Conservation (phyloP, 768 basidiomycete genomes). For the Mycena maculata region DNA sequence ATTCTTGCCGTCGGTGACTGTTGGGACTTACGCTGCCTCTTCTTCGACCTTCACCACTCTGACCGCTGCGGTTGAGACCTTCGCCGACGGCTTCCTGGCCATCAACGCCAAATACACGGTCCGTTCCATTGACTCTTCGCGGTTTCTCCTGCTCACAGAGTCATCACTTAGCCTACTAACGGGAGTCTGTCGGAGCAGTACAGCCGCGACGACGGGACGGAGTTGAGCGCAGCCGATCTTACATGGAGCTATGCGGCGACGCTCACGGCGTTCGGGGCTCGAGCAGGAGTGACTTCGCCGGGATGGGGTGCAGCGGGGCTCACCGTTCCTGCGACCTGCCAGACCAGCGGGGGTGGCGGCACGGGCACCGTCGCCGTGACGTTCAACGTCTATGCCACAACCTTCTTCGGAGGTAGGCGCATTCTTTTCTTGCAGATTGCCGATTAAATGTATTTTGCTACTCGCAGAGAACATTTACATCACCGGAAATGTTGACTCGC, state of each 20-base stretch:
- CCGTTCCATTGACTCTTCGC: background rate
- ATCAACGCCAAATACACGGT: slow-evolving; percentile 67
- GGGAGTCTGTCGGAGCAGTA: slow-evolving; percentile 78
- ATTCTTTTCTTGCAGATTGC: background rate
- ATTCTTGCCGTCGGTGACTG: slow-evolving; percentile 58
- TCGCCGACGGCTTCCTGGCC: slow-evolving; percentile 75
- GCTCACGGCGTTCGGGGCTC: slow-evolving; percentile 67
- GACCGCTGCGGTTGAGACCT: slow-evolving; percentile 59
- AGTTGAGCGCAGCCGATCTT: slow-evolving; percentile 70
- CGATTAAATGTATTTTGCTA: background rate
- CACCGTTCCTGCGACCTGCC: slow-evolving; percentile 59
- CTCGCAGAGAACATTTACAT: slow-evolving; percentile 76
- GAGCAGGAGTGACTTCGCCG: slow-evolving; percentile 56
- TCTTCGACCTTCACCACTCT: slow-evolving; percentile 62
- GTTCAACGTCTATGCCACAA: slow-evolving; percentile 75
- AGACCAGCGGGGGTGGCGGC: slow-evolving; percentile 42
- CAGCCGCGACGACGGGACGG: slow-evolving; percentile 59
- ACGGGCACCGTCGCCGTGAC: slow-evolving; percentile 43
- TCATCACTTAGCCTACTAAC: slow-evolving; percentile 49
- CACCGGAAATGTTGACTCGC: slow-evolving; percentile 66
- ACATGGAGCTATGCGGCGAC: slow-evolving; percentile 85
- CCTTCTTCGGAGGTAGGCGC: slow-evolving; percentile 62
- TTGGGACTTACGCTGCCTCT: slow-evolving; percentile 63
- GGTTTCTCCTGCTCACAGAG: background rate
- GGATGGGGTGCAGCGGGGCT: slow-evolving; percentile 78